phyloP scores from a whole-genome alignment of 495 filamentous ascomycete genomes.

The Aspergillus sparsus region DNA sequence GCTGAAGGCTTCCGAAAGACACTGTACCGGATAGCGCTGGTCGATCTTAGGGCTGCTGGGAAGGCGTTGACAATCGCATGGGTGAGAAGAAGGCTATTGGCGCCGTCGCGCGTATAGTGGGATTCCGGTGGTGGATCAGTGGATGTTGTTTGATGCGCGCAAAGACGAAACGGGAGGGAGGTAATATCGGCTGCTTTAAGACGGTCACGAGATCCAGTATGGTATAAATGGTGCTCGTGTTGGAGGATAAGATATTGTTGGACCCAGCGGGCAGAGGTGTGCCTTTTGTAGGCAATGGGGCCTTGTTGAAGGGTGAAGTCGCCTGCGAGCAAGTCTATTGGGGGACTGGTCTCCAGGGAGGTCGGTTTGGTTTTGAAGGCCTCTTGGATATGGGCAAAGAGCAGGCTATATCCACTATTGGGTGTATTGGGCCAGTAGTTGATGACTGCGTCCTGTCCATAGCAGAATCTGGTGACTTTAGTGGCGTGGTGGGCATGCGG shows the following conservation, averaged over 20 bases:
- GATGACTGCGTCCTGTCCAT: slow-evolving; percentile 4
- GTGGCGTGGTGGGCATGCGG: slow-evolving; percentile 10
- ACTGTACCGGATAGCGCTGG: neutral
- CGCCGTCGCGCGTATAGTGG: neutral
- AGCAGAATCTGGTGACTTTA: slow-evolving; percentile 5
- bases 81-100: slow-evolving; percentile 3
- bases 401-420: slow-evolving; percentile 5
- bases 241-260: neutral
- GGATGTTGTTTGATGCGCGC: slow-evolving; percentile 13
- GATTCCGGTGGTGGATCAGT: neutral
- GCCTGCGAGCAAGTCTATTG: slow-evolving; percentile 2
- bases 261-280: slow-evolving; percentile 4
- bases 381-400: slow-evolving; percentile 3
- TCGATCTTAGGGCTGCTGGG: neutral
- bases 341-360: neutral
- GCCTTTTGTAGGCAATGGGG: neutral
- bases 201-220: neutral
- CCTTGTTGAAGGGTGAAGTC: slow-evolving; percentile 5
- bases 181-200: slow-evolving; percentile 7
- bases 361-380: slow-evolving; percentile 6
- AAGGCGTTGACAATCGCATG: slow-evolving; percentile 1
- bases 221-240: slow-evolving; percentile 9
- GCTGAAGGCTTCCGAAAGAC: neutral
- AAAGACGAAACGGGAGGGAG: slow-evolving; percentile 10
- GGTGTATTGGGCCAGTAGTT: slow-evolving; percentile 13